phyloP scores from a whole-genome alignment of 257 asterid genomes.

The Solanum appendiculatum region DNA sequence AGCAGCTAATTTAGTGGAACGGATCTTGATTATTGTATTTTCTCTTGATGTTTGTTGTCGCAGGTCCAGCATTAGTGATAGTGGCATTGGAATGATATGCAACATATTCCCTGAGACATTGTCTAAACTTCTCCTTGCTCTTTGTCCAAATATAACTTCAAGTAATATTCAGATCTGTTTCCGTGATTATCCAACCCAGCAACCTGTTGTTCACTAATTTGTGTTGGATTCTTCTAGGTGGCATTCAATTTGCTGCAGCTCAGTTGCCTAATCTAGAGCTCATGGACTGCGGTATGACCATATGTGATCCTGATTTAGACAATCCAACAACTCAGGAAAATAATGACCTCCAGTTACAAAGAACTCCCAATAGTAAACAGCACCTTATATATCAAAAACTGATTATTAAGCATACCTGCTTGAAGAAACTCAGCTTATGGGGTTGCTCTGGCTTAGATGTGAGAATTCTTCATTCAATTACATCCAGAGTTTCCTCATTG shows the following conservation, averaged over 20 bases:
- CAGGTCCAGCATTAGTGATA: constrained; percentile 93
- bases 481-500: neutral
- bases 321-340: constrained; percentile 25
- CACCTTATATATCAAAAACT: constrained; percentile 76
- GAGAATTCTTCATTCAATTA: constrained; percentile 21
- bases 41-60: neutral
- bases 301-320: constrained; percentile 52
- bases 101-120: constrained; percentile 76
- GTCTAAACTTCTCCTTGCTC: constrained; percentile 76
- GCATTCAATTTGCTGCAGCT: constrained; percentile 94
- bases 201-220: neutral
- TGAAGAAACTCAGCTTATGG: constrained; percentile 95
- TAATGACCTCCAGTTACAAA: constrained; percentile 23
- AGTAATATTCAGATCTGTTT: constrained; percentile 33
- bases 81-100: constrained; percentile 98
- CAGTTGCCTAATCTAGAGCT: constrained; percentile 80
- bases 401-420: constrained; percentile 72
- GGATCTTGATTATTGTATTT: neutral
- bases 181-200: neutral
- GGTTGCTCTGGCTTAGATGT: constrained; percentile 98
- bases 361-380: constrained; percentile 41
- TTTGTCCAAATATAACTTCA: constrained; percentile 91
- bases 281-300: constrained; percentile 92
- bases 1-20: neutral
- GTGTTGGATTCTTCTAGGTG: constrained; percentile 39